phyloP scores from a whole-genome alignment of 805 yeast species.

The Kregervanrija fluxuum region DNA sequence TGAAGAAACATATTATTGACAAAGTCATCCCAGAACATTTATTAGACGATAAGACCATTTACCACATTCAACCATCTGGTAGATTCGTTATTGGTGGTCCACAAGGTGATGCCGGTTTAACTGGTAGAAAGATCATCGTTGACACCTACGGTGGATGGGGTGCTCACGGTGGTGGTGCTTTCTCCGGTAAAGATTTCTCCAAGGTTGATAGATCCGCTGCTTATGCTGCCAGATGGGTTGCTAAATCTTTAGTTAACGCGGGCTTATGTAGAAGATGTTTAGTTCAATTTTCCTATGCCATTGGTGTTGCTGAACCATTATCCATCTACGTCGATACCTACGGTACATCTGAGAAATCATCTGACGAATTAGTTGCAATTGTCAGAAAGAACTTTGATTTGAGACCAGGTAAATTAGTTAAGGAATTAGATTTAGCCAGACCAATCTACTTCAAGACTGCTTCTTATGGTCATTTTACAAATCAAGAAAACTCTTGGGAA shows the following conservation, averaged over 20 bases:
- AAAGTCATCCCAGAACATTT: conserved; percentile 87
- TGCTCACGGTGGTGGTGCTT: conserved; percentile 99
- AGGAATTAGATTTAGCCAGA: conserved; percentile 94
- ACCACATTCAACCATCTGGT: conserved; percentile 99
- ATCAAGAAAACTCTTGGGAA: conserved; percentile 99
- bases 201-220: conserved; percentile 99
- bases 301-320: conserved; percentile 99
- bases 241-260: conserved; percentile 93
- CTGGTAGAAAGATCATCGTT: conserved; percentile 99
- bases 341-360: conserved; percentile 90
- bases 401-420: conserved; percentile 99
- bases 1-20: conserved; percentile 74
- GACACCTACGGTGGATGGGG: conserved; percentile 99
- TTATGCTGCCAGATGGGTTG: conserved; percentile 99
- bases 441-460: conserved; percentile 99
- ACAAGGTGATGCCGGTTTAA: conserved; percentile 99
- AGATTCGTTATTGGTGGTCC: conserved; percentile 99
- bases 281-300: conserved; percentile 98
- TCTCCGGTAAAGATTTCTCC: conserved; percentile 99
- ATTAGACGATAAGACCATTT: conserved; percentile 90
- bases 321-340: conserved; percentile 96
- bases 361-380: conserved; percentile 85
- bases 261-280: conserved; percentile 94
- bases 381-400: conserved; percentile 93
- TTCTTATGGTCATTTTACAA: conserved; percentile 98